These are phyloP conservation scores for Yamadazyma akitaensis DNA, from an alignment of 805 yeast species.

Conservation along the genomic window DNA sequence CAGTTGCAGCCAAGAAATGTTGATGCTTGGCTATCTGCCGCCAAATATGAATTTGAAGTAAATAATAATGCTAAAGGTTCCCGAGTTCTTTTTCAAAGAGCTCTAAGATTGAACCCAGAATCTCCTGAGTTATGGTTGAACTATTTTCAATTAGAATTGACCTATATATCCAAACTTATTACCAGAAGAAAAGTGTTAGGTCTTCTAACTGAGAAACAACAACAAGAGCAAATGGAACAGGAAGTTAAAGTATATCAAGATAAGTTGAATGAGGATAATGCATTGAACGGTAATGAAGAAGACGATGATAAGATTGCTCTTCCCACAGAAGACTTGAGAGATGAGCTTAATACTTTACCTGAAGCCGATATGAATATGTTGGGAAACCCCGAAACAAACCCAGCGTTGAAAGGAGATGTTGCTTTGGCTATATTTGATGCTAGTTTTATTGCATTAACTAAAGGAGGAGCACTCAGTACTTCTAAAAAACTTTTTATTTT, in stretches of 20 bases:
- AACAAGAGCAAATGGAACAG: slow-evolving; percentile 42
- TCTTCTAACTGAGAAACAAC: slow-evolving; percentile 70
- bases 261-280: slow-evolving; percentile 26
- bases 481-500: slow-evolving; percentile 35
- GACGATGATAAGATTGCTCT: slow-evolving; percentile 41
- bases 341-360: slow-evolving; percentile 69
- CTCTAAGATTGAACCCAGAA: slow-evolving; percentile 78
- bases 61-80: slow-evolving; percentile 89
- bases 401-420: slow-evolving; percentile 57
- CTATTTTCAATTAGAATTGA: slow-evolving; percentile 83
- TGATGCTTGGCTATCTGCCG: slow-evolving; percentile 91
- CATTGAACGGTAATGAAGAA: slow-evolving; percentile 20
- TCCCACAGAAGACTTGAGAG: slow-evolving; percentile 57
- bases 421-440: slow-evolving; percentile 41
- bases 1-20: slow-evolving; percentile 89
- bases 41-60: slow-evolving; percentile 86
- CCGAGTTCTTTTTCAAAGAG: slow-evolving; percentile 79
- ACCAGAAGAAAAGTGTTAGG: slow-evolving; percentile 83
- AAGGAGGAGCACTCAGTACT: slow-evolving; percentile 13
- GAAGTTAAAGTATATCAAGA: slow-evolving; percentile 40
- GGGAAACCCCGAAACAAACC: slow-evolving; percentile 80
- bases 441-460: slow-evolving; percentile 27
- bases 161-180: slow-evolving; percentile 77
- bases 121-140: slow-evolving; percentile 73
- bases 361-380: slow-evolving; percentile 83